Evolutionary conservation across 345 rosid genomes (phyloP), one percentile per base, ranked within the genome.

Genomic region (Sisymbrium altissimum): DNA sequence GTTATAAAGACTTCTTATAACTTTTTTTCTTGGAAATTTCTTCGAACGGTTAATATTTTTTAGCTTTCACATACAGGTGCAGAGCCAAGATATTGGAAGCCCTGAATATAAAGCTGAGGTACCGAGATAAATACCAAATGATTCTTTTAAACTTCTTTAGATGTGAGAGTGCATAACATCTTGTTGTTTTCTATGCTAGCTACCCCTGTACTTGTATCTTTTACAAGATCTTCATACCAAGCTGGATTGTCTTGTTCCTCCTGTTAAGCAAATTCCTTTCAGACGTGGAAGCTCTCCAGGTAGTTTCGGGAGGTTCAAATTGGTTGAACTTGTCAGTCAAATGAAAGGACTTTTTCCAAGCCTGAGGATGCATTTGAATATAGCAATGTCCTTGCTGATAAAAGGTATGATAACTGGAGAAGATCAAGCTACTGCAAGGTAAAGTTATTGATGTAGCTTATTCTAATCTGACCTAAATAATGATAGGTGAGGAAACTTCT

Each of bases 91-190:
- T 39, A 73, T 76, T 30, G 78, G 86, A 81, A 85, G 85, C 80
- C 71, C 81, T 59, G 97, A 88, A 80, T 88, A 86, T 74, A 71
- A 74, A 68, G 85, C 92, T 52, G 93, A 88, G 96, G 97, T 92
- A 83, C 55, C 45, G 29, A 69, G 49, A 73, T 68, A 33, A 59
- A 25, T 79, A 77, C 57, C 54, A 48, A 46, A 38, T 19, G 38
- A 58, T 40, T 59, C 3, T 49, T 64, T 50, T 15, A 4, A 39
- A 25, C 46, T 59, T 53, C n/a, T 36, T 23, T 41, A 35, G 50
- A 30, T 53, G 12, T 58, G 63, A 66, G 59, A 66, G 12, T 45
- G 17, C 45, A 64, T 54, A 76, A 40, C 56, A 19, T 62, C 25
- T 64, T 66, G 17, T 40, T 79, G 15, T 73, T 75, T 67, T 71